A percentile compares a stretch with the other conserved stretches of the same genome.
Evolutionary conservation across 164 flowering plant genomes (phyloP).

Genomic region (Tetrastigma voinierianum): DNA sequence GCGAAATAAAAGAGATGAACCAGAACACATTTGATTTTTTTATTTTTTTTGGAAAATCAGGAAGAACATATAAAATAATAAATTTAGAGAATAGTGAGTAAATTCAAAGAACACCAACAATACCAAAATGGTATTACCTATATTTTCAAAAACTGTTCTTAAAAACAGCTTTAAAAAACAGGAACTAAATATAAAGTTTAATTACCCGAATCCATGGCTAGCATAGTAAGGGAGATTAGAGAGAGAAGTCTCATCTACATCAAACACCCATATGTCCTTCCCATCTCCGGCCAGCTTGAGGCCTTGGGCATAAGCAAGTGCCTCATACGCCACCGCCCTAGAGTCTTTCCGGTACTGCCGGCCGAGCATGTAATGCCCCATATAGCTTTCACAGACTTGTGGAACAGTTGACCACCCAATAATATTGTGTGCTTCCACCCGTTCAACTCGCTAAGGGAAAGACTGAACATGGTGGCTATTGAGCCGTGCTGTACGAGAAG

Average conservation of each 20-base stretch:
- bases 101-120: too few relatives aligned
- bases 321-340: constrained; percentile 20
- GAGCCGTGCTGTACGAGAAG: constrained; percentile 21
- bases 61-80: too few relatives aligned
- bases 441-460: constrained; percentile 39
- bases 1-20: too few relatives aligned
- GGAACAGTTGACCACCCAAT: constrained; percentile 37
- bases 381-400: constrained; percentile 32
- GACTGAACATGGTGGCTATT: constrained; percentile 4
- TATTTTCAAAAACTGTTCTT: too few relatives aligned
- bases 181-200: neutral
- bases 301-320: constrained; percentile 25
- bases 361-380: constrained; percentile 51
- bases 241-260: constrained; percentile 47
- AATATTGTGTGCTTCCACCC: constrained; percentile 54
- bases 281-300: constrained; percentile 27
- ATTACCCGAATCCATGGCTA: constrained; percentile 38
- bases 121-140: too few relatives aligned
- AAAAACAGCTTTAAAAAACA: too few relatives aligned
- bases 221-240: constrained; percentile 52
- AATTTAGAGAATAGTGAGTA: too few relatives aligned
- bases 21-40: too few relatives aligned
- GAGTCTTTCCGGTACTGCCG: constrained; percentile 37
- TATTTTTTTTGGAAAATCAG: too few relatives aligned
- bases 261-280: constrained; percentile 45